A percentile compares a stretch with the other conserved stretches of the same genome.
Conservation (phyloP, 257 asterid genomes). For the Haberlea rhodopensis region DNA sequence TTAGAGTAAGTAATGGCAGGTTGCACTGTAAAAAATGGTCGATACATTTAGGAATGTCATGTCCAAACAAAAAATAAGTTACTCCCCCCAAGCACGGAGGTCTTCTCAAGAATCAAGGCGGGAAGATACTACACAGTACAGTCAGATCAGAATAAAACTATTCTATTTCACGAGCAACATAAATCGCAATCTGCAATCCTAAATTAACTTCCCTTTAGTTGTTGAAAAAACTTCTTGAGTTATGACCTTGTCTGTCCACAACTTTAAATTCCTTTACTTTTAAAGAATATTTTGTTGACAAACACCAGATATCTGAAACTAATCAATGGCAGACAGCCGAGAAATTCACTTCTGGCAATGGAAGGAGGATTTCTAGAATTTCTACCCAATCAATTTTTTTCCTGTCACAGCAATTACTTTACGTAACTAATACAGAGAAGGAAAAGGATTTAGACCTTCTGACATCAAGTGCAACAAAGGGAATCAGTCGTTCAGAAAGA, state of each 20-base stretch:
- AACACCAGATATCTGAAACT: not conserved
- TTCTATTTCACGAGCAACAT: not conserved
- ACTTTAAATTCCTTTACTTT: not conserved
- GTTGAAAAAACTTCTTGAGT: not conserved
- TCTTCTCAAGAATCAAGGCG: not conserved
- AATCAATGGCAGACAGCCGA: not conserved
- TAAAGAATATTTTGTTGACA: not conserved
- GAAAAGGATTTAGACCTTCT: slow-evolving; percentile 61
- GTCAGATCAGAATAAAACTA: not conserved
- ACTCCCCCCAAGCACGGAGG: not conserved
- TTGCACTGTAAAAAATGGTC: not conserved
- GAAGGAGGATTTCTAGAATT: not conserved
- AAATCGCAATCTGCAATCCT: not conserved
- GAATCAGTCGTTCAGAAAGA: slow-evolving; percentile 96
- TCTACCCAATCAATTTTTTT: not conserved
- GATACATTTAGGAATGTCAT: not conserved
- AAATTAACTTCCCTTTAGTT: not conserved
- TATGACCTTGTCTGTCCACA: not conserved
- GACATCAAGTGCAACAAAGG: slow-evolving; percentile 99
- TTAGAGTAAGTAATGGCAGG: not conserved
- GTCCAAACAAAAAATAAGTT: not conserved
- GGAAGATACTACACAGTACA: not conserved
- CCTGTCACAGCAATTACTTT: not conserved
- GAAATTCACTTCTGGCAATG: not conserved
- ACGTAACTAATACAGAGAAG: not conserved